Percentiles rank a stretch among this genome's conserved stretches.
phyloP scores from a whole-genome alignment of 306 rosid genomes.

The Castanospermum australe region DNA sequence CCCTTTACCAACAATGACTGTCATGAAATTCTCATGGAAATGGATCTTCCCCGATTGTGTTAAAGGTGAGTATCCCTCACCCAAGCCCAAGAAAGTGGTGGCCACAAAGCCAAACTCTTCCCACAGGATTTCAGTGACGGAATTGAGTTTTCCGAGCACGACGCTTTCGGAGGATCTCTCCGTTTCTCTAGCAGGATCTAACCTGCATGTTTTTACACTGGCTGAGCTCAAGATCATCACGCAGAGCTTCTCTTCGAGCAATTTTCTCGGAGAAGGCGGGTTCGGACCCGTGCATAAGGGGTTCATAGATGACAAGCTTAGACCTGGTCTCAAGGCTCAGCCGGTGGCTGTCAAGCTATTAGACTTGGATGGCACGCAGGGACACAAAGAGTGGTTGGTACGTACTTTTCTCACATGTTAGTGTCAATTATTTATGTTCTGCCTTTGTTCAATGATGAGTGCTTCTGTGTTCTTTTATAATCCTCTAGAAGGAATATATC shows the following conservation, averaged over 20 bases:
- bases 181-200: slow-evolving; percentile 71
- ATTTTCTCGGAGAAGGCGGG: slow-evolving; percentile 86
- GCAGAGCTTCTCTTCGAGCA: slow-evolving; percentile 68
- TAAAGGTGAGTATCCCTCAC: slow-evolving; percentile 37
- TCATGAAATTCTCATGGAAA: slow-evolving; percentile 54
- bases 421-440: background rate
- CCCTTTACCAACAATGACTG: slow-evolving; percentile 26
- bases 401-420: background rate
- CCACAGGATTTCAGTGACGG: slow-evolving; percentile 54
- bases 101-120: slow-evolving; percentile 52
- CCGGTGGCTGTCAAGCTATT: slow-evolving; percentile 86
- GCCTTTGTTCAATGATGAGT: background rate
- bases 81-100: slow-evolving; percentile 50
- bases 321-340: slow-evolving; percentile 75
- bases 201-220: slow-evolving; percentile 58
- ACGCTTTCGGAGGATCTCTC: slow-evolving; percentile 69
- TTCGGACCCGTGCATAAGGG: slow-evolving; percentile 95
- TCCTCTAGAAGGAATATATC: background rate
- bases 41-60: slow-evolving; percentile 62
- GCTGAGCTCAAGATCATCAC: slow-evolving; percentile 82
- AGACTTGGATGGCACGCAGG: slow-evolving; percentile 88
- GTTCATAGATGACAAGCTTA: slow-evolving; percentile 78
- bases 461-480: background rate
- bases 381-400: slow-evolving; percentile 96
- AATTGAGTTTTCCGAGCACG: slow-evolving; percentile 63